Evolutionary conservation across 805 yeast species (phyloP), one percentile per base, ranked within the genome.

Genomic region (Suhomyces sp.): DNA sequence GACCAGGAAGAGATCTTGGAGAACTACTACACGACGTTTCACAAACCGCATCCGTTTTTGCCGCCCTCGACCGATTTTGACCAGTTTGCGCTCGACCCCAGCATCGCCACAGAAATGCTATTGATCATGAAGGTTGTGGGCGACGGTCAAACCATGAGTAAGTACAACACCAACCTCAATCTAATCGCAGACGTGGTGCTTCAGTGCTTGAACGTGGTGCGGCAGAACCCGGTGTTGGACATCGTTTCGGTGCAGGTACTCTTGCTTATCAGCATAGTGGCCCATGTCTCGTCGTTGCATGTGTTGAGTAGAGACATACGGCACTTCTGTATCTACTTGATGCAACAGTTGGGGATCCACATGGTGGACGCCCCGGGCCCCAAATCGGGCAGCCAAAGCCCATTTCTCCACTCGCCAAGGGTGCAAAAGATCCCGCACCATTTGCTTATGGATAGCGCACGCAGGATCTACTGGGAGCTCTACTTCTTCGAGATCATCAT

Each of bases 271-370:
- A 68, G 80, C 0, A 68, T 80, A 59, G 69, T 75, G 4, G 69
- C 81, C 13, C 85, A 80, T 56, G 76, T 80, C 24, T 77, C 82
- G n/a, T 77, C 84, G 0, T 57, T 80, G 7, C 84, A 80, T 58
- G 79, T 74, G 38, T 55, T 79, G 45, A 74, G 81, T 44, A 65
- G 72, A 1, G 58, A 68, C 0, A 53, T 80, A n/a, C 70, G 84
- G 53, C 73, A 70, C 35, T 70, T 76, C 27, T 72, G 78, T 15
- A 72, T 79, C 10, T 66, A 71, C 2, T 55, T 79, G 10, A 68
- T 73, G 0, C 51, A 72, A 8, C 70, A 68, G 38, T 54, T 80
- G 41, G 71, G 69, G 33, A 60, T 80, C 19, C 71, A 78, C 57
- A 50, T 57, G n/a, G 45, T 79, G 10, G 84, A 80, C 57, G 58